Percentiles rank a stretch among this genome's conserved stretches.
Evolutionary conservation across 768 basidiomycete genomes (phyloP).

Genomic region (Mycena metata): DNA sequence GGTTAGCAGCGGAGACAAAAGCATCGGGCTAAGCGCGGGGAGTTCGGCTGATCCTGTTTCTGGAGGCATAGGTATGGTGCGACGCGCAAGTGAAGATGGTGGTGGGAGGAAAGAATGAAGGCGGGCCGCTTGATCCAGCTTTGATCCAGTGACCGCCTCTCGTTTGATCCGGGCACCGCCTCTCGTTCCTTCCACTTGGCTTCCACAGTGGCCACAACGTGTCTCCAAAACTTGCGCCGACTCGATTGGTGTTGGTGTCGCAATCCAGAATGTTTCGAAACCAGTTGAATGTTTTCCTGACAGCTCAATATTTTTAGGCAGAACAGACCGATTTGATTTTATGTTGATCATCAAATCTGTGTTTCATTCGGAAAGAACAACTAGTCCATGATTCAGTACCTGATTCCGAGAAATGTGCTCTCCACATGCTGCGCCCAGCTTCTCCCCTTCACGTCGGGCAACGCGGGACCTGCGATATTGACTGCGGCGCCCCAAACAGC

Average conservation of each 20-base stretch:
- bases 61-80: too few species aligned
- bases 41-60: too few species aligned
- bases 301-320: conserved; percentile 6
- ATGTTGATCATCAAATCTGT: conserved; percentile 12
- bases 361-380: conserved; percentile 21
- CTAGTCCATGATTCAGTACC: conserved; percentile 20
- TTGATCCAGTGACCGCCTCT: too few species aligned
- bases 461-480: conserved; percentile 21
- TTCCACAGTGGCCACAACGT: conserved; percentile 4
- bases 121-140: too few species aligned
- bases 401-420: conserved; percentile 14
- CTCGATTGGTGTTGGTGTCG: conserved; percentile 5
- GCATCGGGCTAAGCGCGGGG: too few species aligned
- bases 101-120: too few species aligned
- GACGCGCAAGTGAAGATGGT: too few species aligned
- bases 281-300: conserved; percentile 9
- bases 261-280: conserved; percentile 7
- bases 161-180: too few species aligned
- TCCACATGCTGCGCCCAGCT: conserved; percentile 16
- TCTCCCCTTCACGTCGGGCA: conserved; percentile 22
- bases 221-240: conserved; percentile 4
- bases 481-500: conserved; percentile 14
- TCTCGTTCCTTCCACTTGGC: too few species aligned
- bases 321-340: conserved; percentile 1
- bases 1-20: too few species aligned